Evolutionary conservation across 192 early-diverging fungal genomes (phyloP).

Genomic region (Chytriomyces confervae): DNA sequence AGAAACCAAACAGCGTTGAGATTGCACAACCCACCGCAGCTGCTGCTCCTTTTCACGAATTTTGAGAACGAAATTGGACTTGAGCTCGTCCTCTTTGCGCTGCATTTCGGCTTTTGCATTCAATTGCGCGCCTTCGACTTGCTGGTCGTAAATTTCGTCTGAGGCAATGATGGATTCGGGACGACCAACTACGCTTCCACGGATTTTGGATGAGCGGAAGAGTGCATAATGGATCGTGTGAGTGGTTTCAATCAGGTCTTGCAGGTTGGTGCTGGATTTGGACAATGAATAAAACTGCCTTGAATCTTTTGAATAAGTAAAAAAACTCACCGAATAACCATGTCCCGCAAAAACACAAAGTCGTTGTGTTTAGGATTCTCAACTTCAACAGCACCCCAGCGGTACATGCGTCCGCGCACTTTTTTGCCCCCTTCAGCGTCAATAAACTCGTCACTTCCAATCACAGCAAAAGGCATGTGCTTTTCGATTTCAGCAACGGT

Average conservation of each 20-base stretch:
- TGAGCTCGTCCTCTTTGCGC: constrained; percentile 74
- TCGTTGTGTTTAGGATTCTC: constrained; percentile 98
- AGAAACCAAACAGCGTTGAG: too few species aligned
- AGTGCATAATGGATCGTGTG: constrained; percentile 94
- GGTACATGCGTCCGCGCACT: constrained; percentile 91
- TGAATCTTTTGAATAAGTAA: neutral
- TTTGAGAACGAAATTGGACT: constrained; percentile 63
- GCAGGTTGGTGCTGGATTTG: constrained; percentile 84
- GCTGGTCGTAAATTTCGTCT: constrained; percentile 79
- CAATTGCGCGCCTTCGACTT: constrained; percentile 70
- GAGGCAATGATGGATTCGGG: constrained; percentile 81
- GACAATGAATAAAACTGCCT: constrained; percentile 10
- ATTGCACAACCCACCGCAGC: constrained; percentile 46
- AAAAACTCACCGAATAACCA: constrained; percentile 30
- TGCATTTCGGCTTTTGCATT: constrained; percentile 73
- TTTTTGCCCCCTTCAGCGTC: constrained; percentile 71
- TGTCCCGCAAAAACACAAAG: constrained; percentile 85
- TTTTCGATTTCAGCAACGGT: constrained; percentile 65
- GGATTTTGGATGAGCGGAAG: constrained; percentile 93
- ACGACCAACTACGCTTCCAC: constrained; percentile 61
- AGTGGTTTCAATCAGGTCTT: constrained; percentile 97
- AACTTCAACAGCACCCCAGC: constrained; percentile 98
- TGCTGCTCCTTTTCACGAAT: constrained; percentile 67
- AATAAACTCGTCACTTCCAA: constrained; percentile 89
- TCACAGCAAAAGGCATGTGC: constrained; percentile 92